phyloP scores from a whole-genome alignment of 2,329 filamentous ascomycete species.

The Septoria linicola region DNA sequence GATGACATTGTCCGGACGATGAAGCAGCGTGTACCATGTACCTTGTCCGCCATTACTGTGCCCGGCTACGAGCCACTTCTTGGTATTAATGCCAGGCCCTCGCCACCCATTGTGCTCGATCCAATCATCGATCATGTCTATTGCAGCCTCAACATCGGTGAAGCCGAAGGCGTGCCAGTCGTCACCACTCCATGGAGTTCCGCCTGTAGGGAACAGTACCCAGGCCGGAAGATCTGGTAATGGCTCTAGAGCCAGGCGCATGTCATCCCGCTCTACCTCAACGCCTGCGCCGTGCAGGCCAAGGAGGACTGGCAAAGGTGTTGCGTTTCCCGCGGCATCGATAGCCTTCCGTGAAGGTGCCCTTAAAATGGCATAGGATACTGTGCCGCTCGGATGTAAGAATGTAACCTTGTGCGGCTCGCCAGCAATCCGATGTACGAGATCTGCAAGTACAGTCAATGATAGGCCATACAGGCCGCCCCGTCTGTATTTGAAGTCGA shows the following conservation, averaged over 20 bases:
- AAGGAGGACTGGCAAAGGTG: constrained; percentile 50
- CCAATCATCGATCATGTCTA: constrained; percentile 52
- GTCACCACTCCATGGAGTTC: constrained; percentile 59
- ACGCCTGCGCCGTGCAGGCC: constrained; percentile 58
- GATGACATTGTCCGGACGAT: constrained; percentile 57
- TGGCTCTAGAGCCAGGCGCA: constrained; percentile 50
- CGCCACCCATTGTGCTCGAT: constrained; percentile 50
- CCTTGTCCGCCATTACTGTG: constrained; percentile 64
- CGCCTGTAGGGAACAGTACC: constrained; percentile 57
- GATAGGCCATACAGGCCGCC: constrained; percentile 11
- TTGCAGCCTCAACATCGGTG: constrained; percentile 55
- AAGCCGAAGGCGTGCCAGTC: constrained; percentile 63
- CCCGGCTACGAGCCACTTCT: constrained; percentile 55
- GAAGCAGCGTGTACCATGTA: constrained; percentile 57
- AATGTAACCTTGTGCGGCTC: constrained; percentile 56
- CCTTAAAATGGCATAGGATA: constrained; percentile 59
- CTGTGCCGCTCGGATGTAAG: constrained; percentile 53
- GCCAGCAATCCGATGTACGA: constrained; percentile 9
- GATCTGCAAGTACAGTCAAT: constrained; percentile 16
- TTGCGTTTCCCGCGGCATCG: constrained; percentile 26
- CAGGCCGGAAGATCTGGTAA: constrained; percentile 55
- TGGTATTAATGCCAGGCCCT: constrained; percentile 46
- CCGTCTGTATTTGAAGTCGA: constrained; percentile 24
- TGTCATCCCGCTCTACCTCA: constrained; percentile 51
- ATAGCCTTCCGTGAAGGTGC: constrained; percentile 49